Evolutionary conservation across 257 asterid species (phyloP), one percentile per base, ranked within the genome.

Genomic region (Solanum okadae): DNA sequence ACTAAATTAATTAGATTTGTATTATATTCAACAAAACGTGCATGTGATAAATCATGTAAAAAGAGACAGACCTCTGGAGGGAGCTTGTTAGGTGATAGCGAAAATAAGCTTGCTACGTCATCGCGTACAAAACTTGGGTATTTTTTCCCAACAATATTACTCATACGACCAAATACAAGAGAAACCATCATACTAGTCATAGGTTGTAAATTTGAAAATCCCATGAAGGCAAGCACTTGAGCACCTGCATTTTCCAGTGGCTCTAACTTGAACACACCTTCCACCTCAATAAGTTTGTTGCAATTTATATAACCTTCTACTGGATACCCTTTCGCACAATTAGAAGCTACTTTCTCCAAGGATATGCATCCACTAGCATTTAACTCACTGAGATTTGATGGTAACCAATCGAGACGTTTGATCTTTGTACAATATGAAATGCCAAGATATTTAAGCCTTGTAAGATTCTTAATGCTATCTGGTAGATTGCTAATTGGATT

Each of bases 401-500:
- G 77, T 22, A 52, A 4, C 29, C 75, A 40, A 3, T 49, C n/a
- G 42, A 87, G 73, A 2, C 10, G 9, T 29, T 87, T 75, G 42
- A 87, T 68, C 63, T 35, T 56, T 16, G 68, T 35, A 37, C 89
- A 87, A 16, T 68, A 87, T 23, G 72, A 18, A 2, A 87, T 6
- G n/a, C 35, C 29, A 27, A 87, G 77, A 29, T n/a, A 52, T 37
- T 25, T 67, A n/a, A 87, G 85, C 29, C 86, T 31, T 3, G 68
- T 49, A 34, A 87, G 89, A 61, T 42, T 38, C 82, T 46, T 87
- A 31, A 87, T 59, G 77, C 89, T 87, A 65, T 87, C 76, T 56
- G 89, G 89, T n/a, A 87, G 37, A 38, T 33, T 16, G 33, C 16
- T n/a, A 6, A 87, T 75, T 18, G 44, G 89, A 46, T 52, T 87